Percentiles rank a stretch among this genome's conserved stretches.
Evolutionary conservation across 176 grass and related monocot genomes (phyloP).

Genomic region (Avena sativa): DNA sequence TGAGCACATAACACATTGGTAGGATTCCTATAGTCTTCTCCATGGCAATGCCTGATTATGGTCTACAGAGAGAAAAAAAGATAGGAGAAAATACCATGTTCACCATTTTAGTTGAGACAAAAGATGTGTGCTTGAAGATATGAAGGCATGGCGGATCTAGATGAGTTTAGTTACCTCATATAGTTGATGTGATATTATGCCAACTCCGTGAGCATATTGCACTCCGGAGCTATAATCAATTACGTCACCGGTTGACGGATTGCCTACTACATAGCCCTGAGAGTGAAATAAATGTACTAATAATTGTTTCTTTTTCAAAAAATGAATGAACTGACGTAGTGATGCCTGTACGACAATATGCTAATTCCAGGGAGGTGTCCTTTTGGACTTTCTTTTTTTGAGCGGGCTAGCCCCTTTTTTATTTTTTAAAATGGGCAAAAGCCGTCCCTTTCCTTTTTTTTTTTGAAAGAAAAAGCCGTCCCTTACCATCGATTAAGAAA

Average conservation of each 20-base stretch:
- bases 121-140: neutral
- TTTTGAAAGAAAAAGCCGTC: too few species aligned
- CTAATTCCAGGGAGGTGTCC: neutral
- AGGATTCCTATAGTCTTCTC: constrained; percentile 48
- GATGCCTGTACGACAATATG: neutral
- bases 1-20: constrained; percentile 38
- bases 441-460: too few species aligned
- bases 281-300: neutral
- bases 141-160: neutral
- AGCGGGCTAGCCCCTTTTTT: too few species aligned
- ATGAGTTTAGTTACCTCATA: constrained; percentile 49
- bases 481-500: too few species aligned
- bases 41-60: constrained; percentile 37
- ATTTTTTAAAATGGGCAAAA: too few species aligned
- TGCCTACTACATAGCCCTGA: constrained; percentile 57
- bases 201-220: constrained; percentile 51
- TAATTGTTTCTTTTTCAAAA: neutral
- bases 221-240: constrained; percentile 33
- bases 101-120: neutral
- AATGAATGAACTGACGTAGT: neutral
- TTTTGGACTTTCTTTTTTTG: neutral
- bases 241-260: constrained; percentile 34
- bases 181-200: constrained; percentile 62
- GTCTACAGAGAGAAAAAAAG: neutral
- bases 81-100: neutral